phyloP scores from a whole-genome alignment of 2,329 filamentous ascomycete species.

The Ceratocystis alfenasii region DNA sequence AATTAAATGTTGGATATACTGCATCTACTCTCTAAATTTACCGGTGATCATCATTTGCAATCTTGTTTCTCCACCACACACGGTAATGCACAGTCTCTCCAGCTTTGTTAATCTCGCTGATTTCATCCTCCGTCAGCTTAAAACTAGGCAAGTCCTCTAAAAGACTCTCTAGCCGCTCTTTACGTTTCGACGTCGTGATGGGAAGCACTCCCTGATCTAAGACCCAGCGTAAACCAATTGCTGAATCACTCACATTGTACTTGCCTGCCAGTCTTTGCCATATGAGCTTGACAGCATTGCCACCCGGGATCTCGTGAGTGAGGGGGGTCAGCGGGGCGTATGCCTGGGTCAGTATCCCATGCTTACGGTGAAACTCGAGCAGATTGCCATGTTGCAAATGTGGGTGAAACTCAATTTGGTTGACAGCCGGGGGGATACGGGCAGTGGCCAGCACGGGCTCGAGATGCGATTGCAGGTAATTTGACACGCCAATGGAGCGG shows the following conservation, averaged over 20 bases:
- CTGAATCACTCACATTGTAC: conserved; percentile 45
- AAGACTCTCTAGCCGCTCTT: conserved; percentile 46
- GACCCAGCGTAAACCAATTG: conserved; percentile 48
- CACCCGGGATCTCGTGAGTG: conserved; percentile 34
- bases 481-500: conserved; percentile 64
- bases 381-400: conserved; percentile 56
- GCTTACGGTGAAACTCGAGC: conserved; percentile 43
- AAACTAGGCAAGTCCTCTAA: conserved; percentile 40
- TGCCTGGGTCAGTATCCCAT: conserved; percentile 45
- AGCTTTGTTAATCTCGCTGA: conserved; percentile 42
- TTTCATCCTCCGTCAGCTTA: conserved; percentile 47
- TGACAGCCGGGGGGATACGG: conserved; percentile 52
- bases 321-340: conserved; percentile 46
- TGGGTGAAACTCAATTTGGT: conserved; percentile 74
- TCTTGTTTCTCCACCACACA: conserved; percentile 45
- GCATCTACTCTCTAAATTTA: conserved; percentile 25
- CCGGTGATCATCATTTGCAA: conserved; percentile 40
- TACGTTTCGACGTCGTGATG: conserved; percentile 48
- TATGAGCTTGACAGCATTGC: conserved; percentile 42
- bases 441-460: conserved; percentile 47
- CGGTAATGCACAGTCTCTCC: conserved; percentile 51
- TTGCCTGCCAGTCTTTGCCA: conserved; percentile 44
- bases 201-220: conserved; percentile 48
- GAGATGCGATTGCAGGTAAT: conserved; percentile 50
- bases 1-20: background rate